phyloP scores from a whole-genome alignment of 2,329 filamentous ascomycete species.

The Claviceps sp. region DNA sequence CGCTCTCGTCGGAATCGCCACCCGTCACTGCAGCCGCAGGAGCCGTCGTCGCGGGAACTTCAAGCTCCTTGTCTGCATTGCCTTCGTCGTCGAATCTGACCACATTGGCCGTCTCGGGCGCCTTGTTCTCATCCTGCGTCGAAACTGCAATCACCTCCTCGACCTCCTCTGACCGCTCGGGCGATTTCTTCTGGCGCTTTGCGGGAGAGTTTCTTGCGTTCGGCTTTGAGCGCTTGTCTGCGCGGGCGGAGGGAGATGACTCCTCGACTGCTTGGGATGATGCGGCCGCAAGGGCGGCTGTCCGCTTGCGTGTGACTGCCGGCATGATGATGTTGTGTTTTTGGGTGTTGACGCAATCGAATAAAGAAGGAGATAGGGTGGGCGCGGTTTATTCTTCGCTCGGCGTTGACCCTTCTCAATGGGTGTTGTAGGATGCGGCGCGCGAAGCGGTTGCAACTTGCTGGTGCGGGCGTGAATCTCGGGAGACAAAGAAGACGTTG shows the following conservation, averaged over 20 bases:
- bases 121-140: neutral
- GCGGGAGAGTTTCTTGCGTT: neutral
- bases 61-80: constrained; percentile 12
- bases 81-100: constrained; percentile 23
- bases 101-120: constrained; percentile 15
- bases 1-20: constrained; percentile 26
- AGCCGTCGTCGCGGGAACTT: neutral
- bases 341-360: neutral
- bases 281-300: constrained; percentile 12
- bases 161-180: constrained; percentile 22
- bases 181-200: constrained; percentile 17
- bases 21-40: constrained; percentile 14
- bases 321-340: constrained; percentile 5
- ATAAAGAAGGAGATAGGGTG: no score
- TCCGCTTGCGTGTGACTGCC: constrained; percentile 17
- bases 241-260: neutral
- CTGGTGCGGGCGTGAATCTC: no score
- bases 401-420: neutral
- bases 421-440: no score
- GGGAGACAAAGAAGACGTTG: no score
- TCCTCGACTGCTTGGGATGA: neutral
- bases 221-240: neutral
- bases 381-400: neutral
- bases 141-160: constrained; percentile 9
- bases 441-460: no score